phyloP scores from a whole-genome alignment of 1,284 basidiomycete species.

The Ustilago xerochloae region DNA sequence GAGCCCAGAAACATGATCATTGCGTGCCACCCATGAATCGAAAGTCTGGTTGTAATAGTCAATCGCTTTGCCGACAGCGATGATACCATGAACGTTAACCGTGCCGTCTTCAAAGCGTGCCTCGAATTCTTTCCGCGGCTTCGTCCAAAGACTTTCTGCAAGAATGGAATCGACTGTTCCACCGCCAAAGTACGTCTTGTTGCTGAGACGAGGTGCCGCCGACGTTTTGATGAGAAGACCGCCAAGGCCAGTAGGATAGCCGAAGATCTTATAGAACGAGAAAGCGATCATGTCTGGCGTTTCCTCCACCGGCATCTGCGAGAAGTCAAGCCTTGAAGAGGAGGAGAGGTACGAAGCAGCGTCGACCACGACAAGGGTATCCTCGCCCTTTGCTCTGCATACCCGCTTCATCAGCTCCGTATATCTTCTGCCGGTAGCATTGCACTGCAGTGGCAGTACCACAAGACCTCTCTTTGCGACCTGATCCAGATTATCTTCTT shows the following conservation, averaged over 20 bases:
- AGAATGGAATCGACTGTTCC: slow-evolving; percentile 49
- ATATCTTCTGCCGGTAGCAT: slow-evolving; percentile 53
- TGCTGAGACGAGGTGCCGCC: slow-evolving; percentile 17
- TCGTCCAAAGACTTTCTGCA: slow-evolving; percentile 34
- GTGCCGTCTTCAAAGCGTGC: slow-evolving; percentile 55
- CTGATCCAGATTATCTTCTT: background rate
- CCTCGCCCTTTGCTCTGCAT: slow-evolving; percentile 4
- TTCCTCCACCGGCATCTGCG: slow-evolving; percentile 4
- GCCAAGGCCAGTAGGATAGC: slow-evolving; percentile 55
- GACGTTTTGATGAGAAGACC: slow-evolving; percentile 47
- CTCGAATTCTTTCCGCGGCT: slow-evolving; percentile 34
- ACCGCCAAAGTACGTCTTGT: slow-evolving; percentile 52
- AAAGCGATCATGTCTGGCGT: slow-evolving; percentile 52
- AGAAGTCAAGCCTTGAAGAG: slow-evolving; percentile 20
- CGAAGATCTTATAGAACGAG: slow-evolving; percentile 60
- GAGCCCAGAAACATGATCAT: slow-evolving; percentile 21
- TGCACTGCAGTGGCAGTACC: slow-evolving; percentile 56
- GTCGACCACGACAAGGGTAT: slow-evolving; percentile 41
- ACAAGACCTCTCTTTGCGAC: slow-evolving; percentile 13
- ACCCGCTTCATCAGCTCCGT: slow-evolving; percentile 19
- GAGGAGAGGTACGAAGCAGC: slow-evolving; percentile 57
- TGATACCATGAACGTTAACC: slow-evolving; percentile 51
- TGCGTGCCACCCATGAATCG: slow-evolving; percentile 24
- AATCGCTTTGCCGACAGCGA: slow-evolving; percentile 41
- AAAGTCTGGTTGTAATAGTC: slow-evolving; percentile 28